Evolutionary conservation across 257 asterid species (phyloP), one percentile per base, ranked within the genome.

Genomic region (Perilla frutescens): DNA sequence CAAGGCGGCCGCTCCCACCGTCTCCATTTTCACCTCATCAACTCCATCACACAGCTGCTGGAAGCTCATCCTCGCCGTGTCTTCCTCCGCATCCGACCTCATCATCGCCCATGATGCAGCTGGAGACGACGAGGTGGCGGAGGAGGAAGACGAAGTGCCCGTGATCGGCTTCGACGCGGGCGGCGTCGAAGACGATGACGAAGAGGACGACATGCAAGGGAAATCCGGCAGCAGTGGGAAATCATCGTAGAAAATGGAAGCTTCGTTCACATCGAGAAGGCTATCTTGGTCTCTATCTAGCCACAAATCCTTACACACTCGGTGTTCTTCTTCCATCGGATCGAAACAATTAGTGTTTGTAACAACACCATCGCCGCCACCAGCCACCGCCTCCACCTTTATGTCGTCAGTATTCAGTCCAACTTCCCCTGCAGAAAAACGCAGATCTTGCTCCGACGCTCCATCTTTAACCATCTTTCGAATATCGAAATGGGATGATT

Each of bases 121-220:
- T 5, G 51, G 69, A 0, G 83, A 75, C 2, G 90, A 76, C 0
- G 87, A 79, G 1, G 87, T 66, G 8, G 87, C 70, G 15, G 93
- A 76, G 45, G 91, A 82, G 36, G 96, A 80, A 0, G 84, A 73
- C 2, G 90, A 70, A 0, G 87, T 20, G 48, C 82, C 43, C 9
- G 87, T 49, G 3, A 63, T 55, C 0, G 83, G 79, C 57, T 68
- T 66, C 1, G 82, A 8, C 6, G 67, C 65, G 7, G 79, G 80
- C 15, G 85, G 89, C 6, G 85, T 68, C 3, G 97, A 85, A 1
- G 97, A 91, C 4, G 96, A 85, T 0, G 98, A 92, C 0, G 98
- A 93, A 3, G 97, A 91, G 0, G 98, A 93, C 0, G 98, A 89
- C 97, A 91, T 91, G 97, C 97, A 91, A 57, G 92, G 91, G 44